Percentiles rank a stretch among this genome's conserved stretches.
Conservation (phyloP, 192 early-diverging fungal species). For the Backusella liffmaniae region DNA sequence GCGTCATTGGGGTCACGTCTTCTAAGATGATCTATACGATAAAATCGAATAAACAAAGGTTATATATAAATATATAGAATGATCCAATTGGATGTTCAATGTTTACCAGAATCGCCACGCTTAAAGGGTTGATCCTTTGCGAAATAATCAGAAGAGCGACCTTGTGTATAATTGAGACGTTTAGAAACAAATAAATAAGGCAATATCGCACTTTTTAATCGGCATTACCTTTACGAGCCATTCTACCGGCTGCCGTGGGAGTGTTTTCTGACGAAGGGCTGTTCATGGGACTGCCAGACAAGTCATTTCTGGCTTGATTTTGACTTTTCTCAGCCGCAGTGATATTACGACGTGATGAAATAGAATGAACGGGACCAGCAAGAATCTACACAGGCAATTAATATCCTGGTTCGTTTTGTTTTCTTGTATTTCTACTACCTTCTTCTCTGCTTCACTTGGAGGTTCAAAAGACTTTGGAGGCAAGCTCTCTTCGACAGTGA, state of each 20-base stretch:
- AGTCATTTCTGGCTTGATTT: neutral
- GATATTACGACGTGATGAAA: slow-evolving; percentile 26
- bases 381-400: slow-evolving; percentile 14
- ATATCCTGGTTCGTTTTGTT: neutral
- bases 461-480: slow-evolving; percentile 55
- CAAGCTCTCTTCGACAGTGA: slow-evolving; percentile 58
- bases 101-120: slow-evolving; percentile 7
- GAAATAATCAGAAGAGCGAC: slow-evolving; percentile 16
- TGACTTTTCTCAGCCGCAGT: slow-evolving; percentile 12
- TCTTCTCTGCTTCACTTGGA: slow-evolving; percentile 52
- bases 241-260: neutral
- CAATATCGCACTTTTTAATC: too few relatives aligned
- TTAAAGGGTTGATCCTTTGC: slow-evolving; percentile 7
- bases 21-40: neutral
- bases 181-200: neutral
- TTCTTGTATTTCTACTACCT: slow-evolving; percentile 38
- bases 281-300: slow-evolving; percentile 18
- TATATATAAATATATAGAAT: neutral
- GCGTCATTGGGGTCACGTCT: slow-evolving; percentile 3
- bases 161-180: neutral
- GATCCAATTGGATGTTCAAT: neutral
- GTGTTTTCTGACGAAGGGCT: slow-evolving; percentile 21
- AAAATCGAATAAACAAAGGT: neutral
- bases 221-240: slow-evolving; percentile 13
- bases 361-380: slow-evolving; percentile 30